Evolutionary conservation across 2,329 filamentous ascomycete species (phyloP), one percentile per base, ranked within the genome.

Genomic region (Lojkania enalia): DNA sequence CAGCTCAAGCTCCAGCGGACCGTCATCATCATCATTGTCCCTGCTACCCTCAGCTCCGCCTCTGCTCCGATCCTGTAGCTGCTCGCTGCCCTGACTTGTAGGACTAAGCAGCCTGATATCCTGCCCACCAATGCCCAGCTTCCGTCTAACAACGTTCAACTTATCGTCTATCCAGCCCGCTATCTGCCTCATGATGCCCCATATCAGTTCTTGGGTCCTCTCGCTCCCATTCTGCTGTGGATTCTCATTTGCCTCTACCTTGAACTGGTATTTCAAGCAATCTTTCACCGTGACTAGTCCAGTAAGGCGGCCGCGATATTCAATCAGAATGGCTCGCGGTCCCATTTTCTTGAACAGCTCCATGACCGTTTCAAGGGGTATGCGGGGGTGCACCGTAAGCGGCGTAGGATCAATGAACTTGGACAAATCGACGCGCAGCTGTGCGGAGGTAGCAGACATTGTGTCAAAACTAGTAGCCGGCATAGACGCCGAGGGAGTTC

Each of bases 331-430:
- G 4, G 96, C 90, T 1, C 94, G 83, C 0, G 92, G 94, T 0
- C 94, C 94, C 67, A 99, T 95, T 74, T 97, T 99, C 69, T 92
- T 92, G 77, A 99, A 99, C 9, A 99, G 78, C 64, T 99, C 94
- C 90, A 99, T 96, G 21, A 95, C 92, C 0, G 94, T 99, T 71
- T 99, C 94, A 0, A 99, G 82, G 0, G 92, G 88, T 1, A 97
- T 82, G 1, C 90, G 84, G 0, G 94, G 94, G 63, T 99, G 94
- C 1, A 91, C 91, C 0, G 90, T 88, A 2, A 99, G 82, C 0
- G 94, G 94, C 0, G 91, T 95, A 6, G 85, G 80, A 66, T 99
- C 92, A 40, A 96, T 85, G 63, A 92, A 97, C 36, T 87, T 84
- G 58, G 85, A 86, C 56, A 99, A 88, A 64, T 97, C 89, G 23